Base-by-base conservation (phyloP, 1,284 basidiomycete genomes). In the Irpex lacteus region DNA sequence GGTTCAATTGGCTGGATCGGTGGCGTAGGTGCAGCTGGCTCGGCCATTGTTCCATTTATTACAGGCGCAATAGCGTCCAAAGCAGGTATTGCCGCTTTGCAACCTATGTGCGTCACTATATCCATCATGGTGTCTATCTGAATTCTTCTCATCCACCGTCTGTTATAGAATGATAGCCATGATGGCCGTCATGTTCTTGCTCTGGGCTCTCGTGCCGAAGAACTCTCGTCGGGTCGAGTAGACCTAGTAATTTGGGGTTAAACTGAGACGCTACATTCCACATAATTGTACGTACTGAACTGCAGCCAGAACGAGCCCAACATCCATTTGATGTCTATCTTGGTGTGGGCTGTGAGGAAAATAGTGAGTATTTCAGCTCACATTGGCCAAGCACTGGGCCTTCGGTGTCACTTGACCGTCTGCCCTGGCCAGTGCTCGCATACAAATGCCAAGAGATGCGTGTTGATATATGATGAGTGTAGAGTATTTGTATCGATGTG, bases 1-100 rank as follows among this genome's bases (percentile, higher is more conserved):
- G 83, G 81, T 8, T 77, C 77, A 56, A 83, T 87, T 40, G 85
- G 85, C 3, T 87, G 82, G 81, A 85, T 87, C 56, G 77, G 81
- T 21, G 81, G 80, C 9, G 76, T 85, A 50, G 83, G 85, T 3
- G 80, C 82, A 65, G 79, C 81, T 3, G 84, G 86, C 2, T 81
- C 79, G 15, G 86, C 86, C 0, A 65, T 81, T 15, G 66, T 87
- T 15, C 85, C 86, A 3, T 87, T 87, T 70, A 75, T 85, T 59
- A 84, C 84, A 0, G 86, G 86, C 32, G 80, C 81, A 0, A 76
- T 88, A n/a, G 82, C 85, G 1, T 76, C 76, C 15, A 78, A 70
- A 63, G 75, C 77, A n/a, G 84, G 85, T 0, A 87, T 88, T 40
- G 72, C 72, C 40, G 77, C 77, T 61, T 69, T 88, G 66, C 85